phyloP scores from a whole-genome alignment of 2,329 filamentous ascomycete species.

The Blumeria graminis region DNA sequence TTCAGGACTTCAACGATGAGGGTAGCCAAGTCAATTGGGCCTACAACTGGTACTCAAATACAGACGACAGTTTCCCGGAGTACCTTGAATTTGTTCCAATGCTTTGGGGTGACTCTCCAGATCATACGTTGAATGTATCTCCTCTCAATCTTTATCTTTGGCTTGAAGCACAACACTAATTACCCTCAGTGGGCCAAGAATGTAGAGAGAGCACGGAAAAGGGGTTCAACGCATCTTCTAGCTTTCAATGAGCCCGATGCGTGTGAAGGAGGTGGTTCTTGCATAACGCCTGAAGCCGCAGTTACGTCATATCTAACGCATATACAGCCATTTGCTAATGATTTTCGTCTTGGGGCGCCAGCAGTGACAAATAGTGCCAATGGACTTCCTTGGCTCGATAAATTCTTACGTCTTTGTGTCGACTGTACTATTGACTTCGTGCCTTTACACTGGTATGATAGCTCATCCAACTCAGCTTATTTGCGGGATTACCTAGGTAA shows the following conservation, averaged over 20 bases:
- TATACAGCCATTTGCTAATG: constrained; percentile 19
- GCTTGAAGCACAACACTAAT: neutral
- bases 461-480: constrained; percentile 14
- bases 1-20: constrained; percentile 5
- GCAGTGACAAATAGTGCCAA: constrained; percentile 19
- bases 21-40: constrained; percentile 21
- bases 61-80: constrained; percentile 19
- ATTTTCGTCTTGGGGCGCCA: constrained; percentile 20
- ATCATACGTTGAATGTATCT: constrained; percentile 18
- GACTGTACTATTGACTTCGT: constrained; percentile 21
- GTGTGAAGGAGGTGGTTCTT: constrained; percentile 2
- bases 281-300: constrained; percentile 20
- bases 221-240: constrained; percentile 30
- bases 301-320: constrained; percentile 17
- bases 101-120: constrained; percentile 28
- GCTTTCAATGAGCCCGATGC: constrained; percentile 23
- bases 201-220: constrained; percentile 4
- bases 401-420: constrained; percentile 18
- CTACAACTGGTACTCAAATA: constrained; percentile 39
- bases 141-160: neutral
- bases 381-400: constrained; percentile 18
- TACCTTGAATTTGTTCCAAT: constrained; percentile 37
- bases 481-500: constrained; percentile 20
- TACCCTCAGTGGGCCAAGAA: constrained; percentile 19
- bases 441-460: constrained; percentile 18